Percentiles rank a stretch among this genome's conserved stretches.
Evolutionary conservation across 257 asterid genomes (phyloP).

Genomic region (Ballota nigra): DNA sequence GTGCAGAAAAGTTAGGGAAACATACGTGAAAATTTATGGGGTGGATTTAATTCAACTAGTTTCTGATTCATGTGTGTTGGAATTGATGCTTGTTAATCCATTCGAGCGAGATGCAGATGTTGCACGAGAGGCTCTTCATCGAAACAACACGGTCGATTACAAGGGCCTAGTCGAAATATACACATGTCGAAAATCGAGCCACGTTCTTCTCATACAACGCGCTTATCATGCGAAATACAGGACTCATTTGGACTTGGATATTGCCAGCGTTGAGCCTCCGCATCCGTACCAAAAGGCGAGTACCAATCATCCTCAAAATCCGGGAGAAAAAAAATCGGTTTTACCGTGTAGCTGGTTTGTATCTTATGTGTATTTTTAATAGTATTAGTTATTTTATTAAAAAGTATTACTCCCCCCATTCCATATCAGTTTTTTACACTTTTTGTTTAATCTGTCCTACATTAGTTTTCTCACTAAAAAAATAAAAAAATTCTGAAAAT

Average conservation of each 20-base stretch:
- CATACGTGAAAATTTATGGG: conserved; percentile 38
- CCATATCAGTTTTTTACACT: too few species aligned
- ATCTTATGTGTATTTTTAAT: too few species aligned
- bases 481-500: too few species aligned
- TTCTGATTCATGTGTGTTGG: conserved; percentile 19
- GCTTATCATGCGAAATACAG: conserved; percentile 53
- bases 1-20: conserved; percentile 40
- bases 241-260: conserved; percentile 46
- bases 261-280: conserved; percentile 56
- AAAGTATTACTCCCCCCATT: neutral
- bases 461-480: too few species aligned
- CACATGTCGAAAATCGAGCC: conserved; percentile 68
- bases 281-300: conserved; percentile 63
- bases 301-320: neutral
- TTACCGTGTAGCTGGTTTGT: neutral
- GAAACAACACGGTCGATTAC: conserved; percentile 26
- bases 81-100: conserved; percentile 40
- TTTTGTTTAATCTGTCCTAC: too few species aligned
- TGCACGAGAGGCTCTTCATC: conserved; percentile 54
- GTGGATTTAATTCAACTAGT: conserved; percentile 36
- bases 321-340: too few species aligned
- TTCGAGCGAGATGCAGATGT: conserved; percentile 56
- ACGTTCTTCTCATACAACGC: conserved; percentile 56
- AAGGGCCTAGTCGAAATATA: conserved; percentile 52
- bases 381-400: neutral